Evolutionary conservation across 2,329 filamentous ascomycete genomes (phyloP), one percentile per base, ranked within the genome.

Genomic region (Xylaria sp.): DNA sequence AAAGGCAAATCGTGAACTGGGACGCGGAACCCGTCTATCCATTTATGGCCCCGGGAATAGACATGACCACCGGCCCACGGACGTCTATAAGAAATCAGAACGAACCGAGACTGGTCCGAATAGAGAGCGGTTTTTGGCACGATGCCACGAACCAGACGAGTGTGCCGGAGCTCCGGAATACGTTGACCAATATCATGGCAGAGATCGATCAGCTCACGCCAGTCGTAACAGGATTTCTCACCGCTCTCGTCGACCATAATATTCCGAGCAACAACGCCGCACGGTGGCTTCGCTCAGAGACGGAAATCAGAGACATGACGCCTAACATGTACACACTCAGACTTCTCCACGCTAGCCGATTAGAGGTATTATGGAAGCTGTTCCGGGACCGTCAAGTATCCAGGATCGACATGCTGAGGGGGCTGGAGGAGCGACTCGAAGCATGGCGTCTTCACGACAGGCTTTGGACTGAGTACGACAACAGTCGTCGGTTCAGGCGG

Each of bases 401-500:
- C 7, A 34, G 62, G 2, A 0, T 1, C 7, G 40, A 57, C 0
- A 2, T 62, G 2, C 17, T 66, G 13, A 11, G 18, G 1, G 55
- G 44, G 7, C 57, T 64, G 42, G 18, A 26, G 17, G 19, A 4
- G 0, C 48, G 44, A 17, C n/a, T 53, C 2, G n/a, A 37, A 7
- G 40, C 43, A 16, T 59, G 60, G 53, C 47, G n/a, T 8, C 19
- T 47, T 5, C 59, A 63, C 13, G 64, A 66, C 44, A 34, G 52
- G 11, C 1, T 62, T 4, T 66, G 60, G 44, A 29, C 24, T 20
- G 61, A 65, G 37, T 64, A 57, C 39, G 64, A 66, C 17, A 49
- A 41, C 13, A 57, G 50, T 26, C 55, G 50, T 8, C 49, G 20
- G n/a, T 53, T 44, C 11, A 19, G 21, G 13, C 48, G 57, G 11